Evolutionary conservation across 352 stramenopile species (phyloP).

Genomic region (Globisporangium camurandrum): DNA sequence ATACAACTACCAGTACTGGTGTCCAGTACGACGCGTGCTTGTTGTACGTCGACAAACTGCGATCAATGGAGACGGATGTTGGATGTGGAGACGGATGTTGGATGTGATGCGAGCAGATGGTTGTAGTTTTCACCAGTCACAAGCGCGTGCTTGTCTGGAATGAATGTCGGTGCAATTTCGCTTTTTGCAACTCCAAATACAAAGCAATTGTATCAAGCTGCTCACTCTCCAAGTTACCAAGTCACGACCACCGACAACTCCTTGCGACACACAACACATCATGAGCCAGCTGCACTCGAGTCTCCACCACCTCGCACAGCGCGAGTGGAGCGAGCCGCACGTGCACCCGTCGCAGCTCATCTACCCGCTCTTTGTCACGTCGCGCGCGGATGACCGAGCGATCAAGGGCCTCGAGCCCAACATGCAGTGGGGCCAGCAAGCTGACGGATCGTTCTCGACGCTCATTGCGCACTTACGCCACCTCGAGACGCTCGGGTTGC

Average conservation of each 20-base stretch:
- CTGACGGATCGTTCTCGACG: slow-evolving; percentile 57
- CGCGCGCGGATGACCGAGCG: slow-evolving; percentile 50
- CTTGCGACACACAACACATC: not conserved
- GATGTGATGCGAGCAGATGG: too few relatives aligned
- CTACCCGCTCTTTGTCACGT: slow-evolving; percentile 86
- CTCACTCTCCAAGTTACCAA: not conserved
- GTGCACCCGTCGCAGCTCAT: slow-evolving; percentile 86
- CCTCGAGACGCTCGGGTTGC: slow-evolving; percentile 65
- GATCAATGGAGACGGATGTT: too few relatives aligned
- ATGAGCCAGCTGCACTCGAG: slow-evolving; percentile 58
- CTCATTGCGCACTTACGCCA: slow-evolving; percentile 65
- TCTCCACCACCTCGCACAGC: slow-evolving; percentile 73
- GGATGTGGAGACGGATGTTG: too few relatives aligned
- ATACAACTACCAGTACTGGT: too few relatives aligned
- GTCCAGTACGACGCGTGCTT: too few relatives aligned
- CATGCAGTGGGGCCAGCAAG: slow-evolving; percentile 72
- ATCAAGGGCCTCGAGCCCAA: slow-evolving; percentile 82
- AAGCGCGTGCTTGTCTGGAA: too few relatives aligned
- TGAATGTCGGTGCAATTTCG: too few relatives aligned
- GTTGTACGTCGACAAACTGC: too few relatives aligned
- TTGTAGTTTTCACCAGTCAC: too few relatives aligned
- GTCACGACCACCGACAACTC: not conserved
- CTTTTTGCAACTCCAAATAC: too few relatives aligned
- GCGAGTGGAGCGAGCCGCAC: slow-evolving; percentile 82
- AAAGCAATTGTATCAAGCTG: too few relatives aligned